A percentile compares a stretch with the other conserved stretches of the same genome.
Conservation (phyloP, 83 land plant species). For the Isoetes engelmannii region DNA sequence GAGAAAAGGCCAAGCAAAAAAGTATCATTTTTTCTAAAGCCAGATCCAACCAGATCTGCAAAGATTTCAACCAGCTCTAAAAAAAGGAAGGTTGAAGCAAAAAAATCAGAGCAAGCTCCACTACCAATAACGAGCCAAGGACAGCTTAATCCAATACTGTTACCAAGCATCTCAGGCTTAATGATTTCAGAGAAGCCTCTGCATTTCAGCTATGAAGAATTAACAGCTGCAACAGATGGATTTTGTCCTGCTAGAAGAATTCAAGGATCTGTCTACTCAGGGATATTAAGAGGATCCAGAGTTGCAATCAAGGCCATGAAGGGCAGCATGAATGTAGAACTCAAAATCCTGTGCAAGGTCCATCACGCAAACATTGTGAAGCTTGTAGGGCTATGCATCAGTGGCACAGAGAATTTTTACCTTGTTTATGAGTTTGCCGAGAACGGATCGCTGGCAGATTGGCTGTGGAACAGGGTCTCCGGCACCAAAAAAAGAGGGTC, state of each 20-base stretch:
- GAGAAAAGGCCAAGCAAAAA: too few species aligned
- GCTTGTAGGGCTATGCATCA: slow-evolving; percentile 78
- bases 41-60: too few species aligned
- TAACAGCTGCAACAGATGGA: slow-evolving; percentile 47
- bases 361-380: slow-evolving; percentile 42
- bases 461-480: slow-evolving; percentile 56
- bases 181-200: slow-evolving; percentile 49
- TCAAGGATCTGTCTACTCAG: slow-evolving; percentile 63
- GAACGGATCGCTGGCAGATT: slow-evolving; percentile 62
- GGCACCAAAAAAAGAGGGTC: slow-evolving; percentile 14
- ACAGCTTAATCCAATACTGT: background rate
- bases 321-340: slow-evolving; percentile 66
- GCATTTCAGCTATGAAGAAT: slow-evolving; percentile 42
- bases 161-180: slow-evolving; percentile 48
- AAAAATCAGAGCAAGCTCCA: too few species aligned
- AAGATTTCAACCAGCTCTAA: too few species aligned
- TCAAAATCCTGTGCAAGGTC: slow-evolving; percentile 70
- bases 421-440: slow-evolving; percentile 74
- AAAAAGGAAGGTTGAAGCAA: too few species aligned
- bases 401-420: slow-evolving; percentile 47
- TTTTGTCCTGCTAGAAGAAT: slow-evolving; percentile 41
- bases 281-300: slow-evolving; percentile 34
- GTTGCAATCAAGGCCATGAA: slow-evolving; percentile 81
- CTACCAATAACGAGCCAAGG: background rate
- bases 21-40: too few species aligned